phyloP scores from a whole-genome alignment of 2,329 filamentous ascomycete species.

The Diplodia corticola region DNA sequence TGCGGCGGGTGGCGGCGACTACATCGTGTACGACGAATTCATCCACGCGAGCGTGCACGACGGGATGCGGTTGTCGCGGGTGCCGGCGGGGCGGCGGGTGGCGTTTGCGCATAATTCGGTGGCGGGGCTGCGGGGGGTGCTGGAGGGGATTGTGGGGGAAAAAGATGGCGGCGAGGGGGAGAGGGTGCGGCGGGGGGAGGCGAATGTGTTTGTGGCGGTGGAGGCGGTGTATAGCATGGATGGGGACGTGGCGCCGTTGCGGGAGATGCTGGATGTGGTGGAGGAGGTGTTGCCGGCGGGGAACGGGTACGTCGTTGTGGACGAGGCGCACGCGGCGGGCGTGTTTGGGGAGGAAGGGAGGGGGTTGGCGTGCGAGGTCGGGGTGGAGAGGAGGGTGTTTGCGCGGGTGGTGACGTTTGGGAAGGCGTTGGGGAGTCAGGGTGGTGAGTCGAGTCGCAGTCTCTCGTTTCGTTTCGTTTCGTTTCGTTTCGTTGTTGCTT shows the following conservation, averaged over 20 bases:
- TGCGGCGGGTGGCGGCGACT: too few relatives aligned
- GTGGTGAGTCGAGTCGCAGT: constrained; percentile 58
- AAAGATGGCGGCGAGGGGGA: constrained; percentile 35
- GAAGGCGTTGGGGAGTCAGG: constrained; percentile 67
- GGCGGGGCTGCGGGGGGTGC: constrained; percentile 31
- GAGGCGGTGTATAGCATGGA: constrained; percentile 73
- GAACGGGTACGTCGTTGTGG: constrained; percentile 65
- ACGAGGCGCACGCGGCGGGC: constrained; percentile 69
- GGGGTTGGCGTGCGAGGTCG: constrained; percentile 60
- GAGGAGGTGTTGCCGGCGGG: constrained; percentile 56
- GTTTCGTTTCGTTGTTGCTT: too few relatives aligned
- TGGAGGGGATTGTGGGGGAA: constrained; percentile 33
- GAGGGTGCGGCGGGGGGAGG: constrained; percentile 23
- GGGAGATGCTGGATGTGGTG: constrained; percentile 59
- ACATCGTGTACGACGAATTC: constrained; percentile 69
- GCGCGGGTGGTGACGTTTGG: constrained; percentile 66
- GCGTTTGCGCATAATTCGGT: constrained; percentile 62
- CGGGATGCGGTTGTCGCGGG: constrained; percentile 67
- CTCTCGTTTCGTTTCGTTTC: too few relatives aligned
- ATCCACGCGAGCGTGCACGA: constrained; percentile 79
- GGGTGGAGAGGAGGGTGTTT: constrained; percentile 58
- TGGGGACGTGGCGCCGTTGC: constrained; percentile 68
- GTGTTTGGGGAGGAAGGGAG: constrained; percentile 58
- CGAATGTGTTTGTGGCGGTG: constrained; percentile 37
- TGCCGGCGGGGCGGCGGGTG: constrained; percentile 45